These are phyloP conservation scores for Nannizzia gypsea DNA, from an alignment of 2,329 filamentous ascomycete genomes.

Conservation along the genomic window DNA sequence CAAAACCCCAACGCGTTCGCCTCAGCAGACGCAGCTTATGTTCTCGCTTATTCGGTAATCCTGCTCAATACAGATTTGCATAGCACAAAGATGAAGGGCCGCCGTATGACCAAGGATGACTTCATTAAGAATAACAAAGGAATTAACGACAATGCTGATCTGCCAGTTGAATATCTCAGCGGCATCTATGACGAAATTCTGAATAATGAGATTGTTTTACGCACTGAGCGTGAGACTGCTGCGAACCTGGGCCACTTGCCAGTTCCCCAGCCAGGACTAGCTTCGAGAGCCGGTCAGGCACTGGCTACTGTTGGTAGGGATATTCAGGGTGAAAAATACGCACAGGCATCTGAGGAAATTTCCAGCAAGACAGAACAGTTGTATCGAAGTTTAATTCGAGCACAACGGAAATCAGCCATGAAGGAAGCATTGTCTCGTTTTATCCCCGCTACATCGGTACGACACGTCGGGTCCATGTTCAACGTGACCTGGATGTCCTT, in stretches of 20 bases:
- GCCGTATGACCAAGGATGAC: constrained; percentile 87
- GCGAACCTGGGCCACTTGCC: constrained; percentile 59
- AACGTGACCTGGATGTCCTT: constrained; percentile 99
- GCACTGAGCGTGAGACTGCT: constrained; percentile 81
- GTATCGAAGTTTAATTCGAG: constrained; percentile 85
- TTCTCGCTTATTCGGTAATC: constrained; percentile 91
- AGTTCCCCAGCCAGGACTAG: constrained; percentile 54
- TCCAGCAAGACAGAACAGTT: constrained; percentile 67
- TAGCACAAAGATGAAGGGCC: constrained; percentile 67
- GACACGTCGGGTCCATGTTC: constrained; percentile 96
- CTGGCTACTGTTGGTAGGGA: constrained; percentile 87
- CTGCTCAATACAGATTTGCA: constrained; percentile 94
- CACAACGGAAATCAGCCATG: constrained; percentile 68
- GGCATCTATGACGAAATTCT: constrained; percentile 88
- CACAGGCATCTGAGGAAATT: constrained; percentile 94
- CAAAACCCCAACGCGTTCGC: constrained; percentile 96
- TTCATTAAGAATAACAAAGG: constrained; percentile 99
- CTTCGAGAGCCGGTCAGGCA: constrained; percentile 74
- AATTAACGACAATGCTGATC: constrained; percentile 90
- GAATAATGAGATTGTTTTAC: constrained; percentile 83
- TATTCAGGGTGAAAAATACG: constrained; percentile 80
- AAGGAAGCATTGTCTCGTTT: constrained; percentile 59
- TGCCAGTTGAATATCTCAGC: constrained; percentile 83
- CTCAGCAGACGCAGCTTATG: constrained; percentile 95
- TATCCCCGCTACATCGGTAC: constrained; percentile 85